phyloP scores from a whole-genome alignment of 2,329 filamentous ascomycete genomes.

The Sporothrix brasiliensis region DNA sequence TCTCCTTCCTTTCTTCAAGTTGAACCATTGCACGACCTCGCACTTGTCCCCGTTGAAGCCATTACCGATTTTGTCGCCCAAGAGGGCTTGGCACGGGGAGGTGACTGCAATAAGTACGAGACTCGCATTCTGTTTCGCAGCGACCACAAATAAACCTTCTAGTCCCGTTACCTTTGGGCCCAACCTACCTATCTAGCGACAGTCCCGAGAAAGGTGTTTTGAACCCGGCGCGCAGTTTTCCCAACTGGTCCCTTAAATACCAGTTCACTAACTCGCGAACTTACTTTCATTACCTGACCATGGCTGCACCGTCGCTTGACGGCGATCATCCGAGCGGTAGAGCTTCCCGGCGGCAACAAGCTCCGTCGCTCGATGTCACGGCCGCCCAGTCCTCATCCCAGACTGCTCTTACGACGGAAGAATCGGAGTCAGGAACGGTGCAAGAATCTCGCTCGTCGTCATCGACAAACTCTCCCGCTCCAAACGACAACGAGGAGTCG shows the following conservation, averaged over 20 bases:
- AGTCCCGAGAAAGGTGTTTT: not conserved
- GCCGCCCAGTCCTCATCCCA: slow-evolving; percentile 35
- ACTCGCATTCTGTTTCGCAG: not conserved
- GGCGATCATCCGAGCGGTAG: not conserved
- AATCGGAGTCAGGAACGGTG: slow-evolving; percentile 41
- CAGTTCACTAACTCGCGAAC: not conserved
- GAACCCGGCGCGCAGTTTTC: not conserved
- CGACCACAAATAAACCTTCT: not conserved
- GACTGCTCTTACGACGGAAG: slow-evolving; percentile 37
- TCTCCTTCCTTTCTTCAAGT: no score
- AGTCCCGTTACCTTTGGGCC: not conserved
- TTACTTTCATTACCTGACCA: not conserved
- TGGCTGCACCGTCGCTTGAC: slow-evolving; percentile 28
- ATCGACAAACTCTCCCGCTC: slow-evolving; percentile 73
- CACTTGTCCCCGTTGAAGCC: no score
- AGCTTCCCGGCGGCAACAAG: slow-evolving; percentile 30
- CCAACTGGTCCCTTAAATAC: not conserved
- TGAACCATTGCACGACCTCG: not conserved
- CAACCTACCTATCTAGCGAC: not conserved
- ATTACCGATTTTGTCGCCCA: not conserved
- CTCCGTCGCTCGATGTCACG: slow-evolving; percentile 37
- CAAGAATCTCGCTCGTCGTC: slow-evolving; percentile 64
- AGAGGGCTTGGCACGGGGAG: not conserved
- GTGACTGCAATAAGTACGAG: not conserved
- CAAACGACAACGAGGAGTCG: slow-evolving; percentile 84